These are phyloP conservation scores for Boletus insuetus DNA, from an alignment of 768 basidiomycete species.

Conservation along the genomic window DNA sequence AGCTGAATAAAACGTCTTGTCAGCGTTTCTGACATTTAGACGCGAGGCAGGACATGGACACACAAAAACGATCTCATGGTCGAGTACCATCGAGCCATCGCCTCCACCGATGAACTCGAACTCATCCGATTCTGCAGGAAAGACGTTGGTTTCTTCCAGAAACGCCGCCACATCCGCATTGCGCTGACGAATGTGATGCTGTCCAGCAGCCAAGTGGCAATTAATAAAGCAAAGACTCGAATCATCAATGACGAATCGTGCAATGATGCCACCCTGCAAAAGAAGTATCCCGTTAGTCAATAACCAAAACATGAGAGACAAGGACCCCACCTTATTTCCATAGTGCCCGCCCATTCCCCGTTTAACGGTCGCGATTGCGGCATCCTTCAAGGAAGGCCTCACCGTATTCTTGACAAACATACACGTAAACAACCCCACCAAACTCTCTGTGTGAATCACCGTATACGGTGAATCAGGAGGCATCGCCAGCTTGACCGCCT, in stretches of 20 bases:
- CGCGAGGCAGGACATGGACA: constrained; percentile 1
- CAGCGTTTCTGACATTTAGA: background rate
- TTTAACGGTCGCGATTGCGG: constrained; percentile 80
- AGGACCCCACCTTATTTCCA: constrained; percentile 81
- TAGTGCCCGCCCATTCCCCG: constrained; percentile 90
- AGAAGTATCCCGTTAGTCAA: background rate
- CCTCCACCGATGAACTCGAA: constrained; percentile 84
- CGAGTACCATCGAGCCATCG: constrained; percentile 88
- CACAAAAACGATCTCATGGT: constrained; percentile 93
- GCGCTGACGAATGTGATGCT: constrained; percentile 73
- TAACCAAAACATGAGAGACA: background rate
- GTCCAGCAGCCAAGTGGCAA: constrained; percentile 96
- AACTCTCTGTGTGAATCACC: constrained; percentile 79
- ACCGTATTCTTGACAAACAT: constrained; percentile 72
- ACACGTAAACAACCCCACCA: constrained; percentile 84
- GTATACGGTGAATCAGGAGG: constrained; percentile 73
- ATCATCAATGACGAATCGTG: constrained; percentile 86
- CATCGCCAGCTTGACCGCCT: constrained; percentile 72
- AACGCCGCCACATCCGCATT: constrained; percentile 88
- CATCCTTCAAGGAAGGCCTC: constrained; percentile 57
- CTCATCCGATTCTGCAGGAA: constrained; percentile 52
- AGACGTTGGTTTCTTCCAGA: constrained; percentile 75
- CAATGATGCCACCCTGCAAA: constrained; percentile 81
- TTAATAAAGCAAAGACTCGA: constrained; percentile 95
- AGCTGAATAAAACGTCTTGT: constrained; percentile 42